Conservation (phyloP, 176 grass and related monocot species). For the Aegilops longissima region DNA sequence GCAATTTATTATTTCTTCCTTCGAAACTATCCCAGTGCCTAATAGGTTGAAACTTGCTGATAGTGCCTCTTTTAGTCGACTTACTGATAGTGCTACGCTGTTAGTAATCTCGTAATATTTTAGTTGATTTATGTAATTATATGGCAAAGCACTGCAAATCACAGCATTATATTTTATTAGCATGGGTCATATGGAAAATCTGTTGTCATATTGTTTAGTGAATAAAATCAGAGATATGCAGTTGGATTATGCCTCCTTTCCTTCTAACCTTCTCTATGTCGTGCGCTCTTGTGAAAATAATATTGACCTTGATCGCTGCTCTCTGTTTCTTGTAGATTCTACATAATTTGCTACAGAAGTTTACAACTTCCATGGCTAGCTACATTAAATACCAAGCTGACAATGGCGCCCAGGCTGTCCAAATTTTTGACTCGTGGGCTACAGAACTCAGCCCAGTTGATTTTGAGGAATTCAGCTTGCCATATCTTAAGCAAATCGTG, state of each 20-base stretch:
- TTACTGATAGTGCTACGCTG: neutral
- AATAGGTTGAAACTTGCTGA: constrained; percentile 4
- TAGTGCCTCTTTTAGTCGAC: constrained; percentile 24
- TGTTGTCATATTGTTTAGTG: neutral
- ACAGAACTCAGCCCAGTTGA: constrained; percentile 93
- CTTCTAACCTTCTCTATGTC: neutral
- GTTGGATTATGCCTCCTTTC: neutral
- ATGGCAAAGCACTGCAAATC: neutral
- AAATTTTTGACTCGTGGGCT: constrained; percentile 99
- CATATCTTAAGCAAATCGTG: constrained; percentile 88
- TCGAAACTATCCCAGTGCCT: neutral
- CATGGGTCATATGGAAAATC: neutral
- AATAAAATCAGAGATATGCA: neutral
- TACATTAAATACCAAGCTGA: constrained; percentile 96
- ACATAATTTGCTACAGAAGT: constrained; percentile 83
- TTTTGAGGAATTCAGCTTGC: constrained; percentile 95
- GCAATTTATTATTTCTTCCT: neutral
- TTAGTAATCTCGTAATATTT: constrained; percentile 12
- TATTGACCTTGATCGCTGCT: neutral
- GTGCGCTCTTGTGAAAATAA: constrained; percentile 3
- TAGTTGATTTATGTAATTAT: neutral
- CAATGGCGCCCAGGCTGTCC: constrained; percentile 86
- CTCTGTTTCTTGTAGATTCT: constrained; percentile 64
- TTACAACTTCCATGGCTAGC: constrained; percentile 71
- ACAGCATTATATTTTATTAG: neutral